These are phyloP conservation scores for Chrysoporthe cubensis DNA, from an alignment of 2,329 filamentous ascomycete species.

Conservation along the genomic window DNA sequence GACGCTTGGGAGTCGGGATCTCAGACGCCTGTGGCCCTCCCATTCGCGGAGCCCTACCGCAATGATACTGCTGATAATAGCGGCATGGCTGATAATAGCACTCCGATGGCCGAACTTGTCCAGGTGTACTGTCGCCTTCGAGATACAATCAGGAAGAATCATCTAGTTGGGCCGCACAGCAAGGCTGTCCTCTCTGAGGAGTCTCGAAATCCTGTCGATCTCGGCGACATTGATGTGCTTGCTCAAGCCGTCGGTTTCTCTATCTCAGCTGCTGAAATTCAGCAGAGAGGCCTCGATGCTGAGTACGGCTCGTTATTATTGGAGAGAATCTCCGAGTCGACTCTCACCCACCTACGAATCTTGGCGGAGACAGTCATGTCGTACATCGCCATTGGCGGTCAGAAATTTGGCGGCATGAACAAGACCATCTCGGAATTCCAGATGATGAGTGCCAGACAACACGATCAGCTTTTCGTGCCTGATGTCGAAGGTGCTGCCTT, in stretches of 20 bases:
- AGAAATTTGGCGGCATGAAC: constrained; percentile 63
- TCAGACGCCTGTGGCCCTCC: constrained; percentile 39
- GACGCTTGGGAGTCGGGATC: constrained; percentile 49
- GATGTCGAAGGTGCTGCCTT: constrained; percentile 9
- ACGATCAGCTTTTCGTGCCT: constrained; percentile 72
- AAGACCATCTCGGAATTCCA: constrained; percentile 69
- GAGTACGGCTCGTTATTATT: constrained; percentile 75
- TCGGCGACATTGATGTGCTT: constrained; percentile 62
- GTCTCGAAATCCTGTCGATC: constrained; percentile 45
- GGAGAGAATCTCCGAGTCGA: constrained; percentile 82
- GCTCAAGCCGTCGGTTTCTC: constrained; percentile 76
- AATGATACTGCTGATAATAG: constrained; percentile 5
- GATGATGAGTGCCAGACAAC: constrained; percentile 70
- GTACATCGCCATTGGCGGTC: constrained; percentile 76
- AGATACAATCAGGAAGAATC: constrained; percentile 61
- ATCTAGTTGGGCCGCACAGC: constrained; percentile 48
- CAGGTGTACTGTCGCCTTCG: constrained; percentile 64
- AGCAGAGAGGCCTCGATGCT: constrained; percentile 82
- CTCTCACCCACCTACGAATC: constrained; percentile 83
- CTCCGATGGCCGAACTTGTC: constrained; percentile 57
- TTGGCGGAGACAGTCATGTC: constrained; percentile 86
- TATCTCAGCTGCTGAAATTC: constrained; percentile 87
- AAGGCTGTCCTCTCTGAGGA: constrained; percentile 33
- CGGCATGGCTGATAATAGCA: constrained; percentile 38
- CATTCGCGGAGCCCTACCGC: constrained; percentile 27